Conservation (phyloP, 1,284 basidiomycete genomes). For the Boletus sp. region DNA sequence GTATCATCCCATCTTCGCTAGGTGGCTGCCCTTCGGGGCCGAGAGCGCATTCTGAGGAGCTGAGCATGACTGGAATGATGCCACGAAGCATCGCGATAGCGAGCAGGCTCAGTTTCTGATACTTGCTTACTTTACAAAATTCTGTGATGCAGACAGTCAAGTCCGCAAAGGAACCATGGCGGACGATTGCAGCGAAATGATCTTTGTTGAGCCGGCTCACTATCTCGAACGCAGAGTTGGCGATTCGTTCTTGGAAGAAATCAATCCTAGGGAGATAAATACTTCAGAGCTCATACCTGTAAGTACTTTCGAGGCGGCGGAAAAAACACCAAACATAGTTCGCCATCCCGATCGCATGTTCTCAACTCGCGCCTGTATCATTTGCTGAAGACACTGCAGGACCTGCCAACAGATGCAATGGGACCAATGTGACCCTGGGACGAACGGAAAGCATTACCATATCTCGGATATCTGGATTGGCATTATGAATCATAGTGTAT, state of each 20-base stretch:
- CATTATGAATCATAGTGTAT: constrained; percentile 96
- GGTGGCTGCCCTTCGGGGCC: constrained; percentile 36
- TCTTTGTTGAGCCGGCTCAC: constrained; percentile 89
- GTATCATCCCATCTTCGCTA: constrained; percentile 63
- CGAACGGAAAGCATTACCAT: constrained; percentile 63
- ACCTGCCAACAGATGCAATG: constrained; percentile 48
- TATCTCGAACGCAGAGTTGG: constrained; percentile 93
- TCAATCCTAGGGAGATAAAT: constrained; percentile 2
- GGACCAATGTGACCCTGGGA: constrained; percentile 1
- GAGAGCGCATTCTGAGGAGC: constrained; percentile 78
- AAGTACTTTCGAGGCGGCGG: constrained; percentile 90
- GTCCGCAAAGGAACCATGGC: constrained; percentile 93
- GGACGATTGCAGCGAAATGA: constrained; percentile 88
- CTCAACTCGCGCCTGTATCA: constrained; percentile 93
- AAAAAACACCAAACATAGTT: constrained; percentile 98
- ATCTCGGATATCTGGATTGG: constrained; percentile 92
- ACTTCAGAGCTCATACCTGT: constrained; percentile 56
- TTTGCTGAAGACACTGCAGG: constrained; percentile 96
- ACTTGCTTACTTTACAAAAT: constrained; percentile 98
- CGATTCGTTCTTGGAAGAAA: constrained; percentile 71
- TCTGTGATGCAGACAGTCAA: constrained; percentile 96
- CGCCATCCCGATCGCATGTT: constrained; percentile 99
- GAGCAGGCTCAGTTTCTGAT: constrained; percentile 95
- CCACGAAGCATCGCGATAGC: constrained; percentile 96
- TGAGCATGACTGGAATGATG: constrained; percentile 88